These are phyloP conservation scores for Castanea sativa DNA, from an alignment of 306 rosid species.

Conservation along the genomic window DNA sequence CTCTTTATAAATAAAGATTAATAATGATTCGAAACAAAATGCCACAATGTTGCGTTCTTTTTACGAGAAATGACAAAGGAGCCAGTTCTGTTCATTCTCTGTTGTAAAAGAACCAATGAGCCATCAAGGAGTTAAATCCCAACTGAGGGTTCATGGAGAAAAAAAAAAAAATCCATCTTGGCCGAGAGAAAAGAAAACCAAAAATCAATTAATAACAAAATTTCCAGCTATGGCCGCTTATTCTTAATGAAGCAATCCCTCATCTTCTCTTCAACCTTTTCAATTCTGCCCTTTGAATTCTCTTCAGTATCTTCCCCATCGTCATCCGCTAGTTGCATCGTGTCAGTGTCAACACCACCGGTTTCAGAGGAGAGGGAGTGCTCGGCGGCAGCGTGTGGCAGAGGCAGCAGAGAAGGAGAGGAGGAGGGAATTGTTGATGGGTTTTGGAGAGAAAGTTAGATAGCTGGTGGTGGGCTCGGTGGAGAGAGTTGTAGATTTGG, in stretches of 20 bases:
- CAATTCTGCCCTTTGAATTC: slow-evolving; percentile 49
- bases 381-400: slow-evolving; percentile 1
- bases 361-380: slow-evolving; percentile 60
- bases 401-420: neutral
- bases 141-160: neutral
- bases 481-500: slow-evolving; percentile 69
- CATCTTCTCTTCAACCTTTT: slow-evolving; percentile 74
- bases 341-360: slow-evolving; percentile 38
- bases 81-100: too few relatives aligned
- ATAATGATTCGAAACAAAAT: neutral
- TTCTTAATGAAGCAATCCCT: slow-evolving; percentile 65
- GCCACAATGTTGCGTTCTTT: neutral
- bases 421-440: slow-evolving; percentile 19
- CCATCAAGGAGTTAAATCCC: neutral
- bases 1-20: neutral
- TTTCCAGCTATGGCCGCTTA: slow-evolving; percentile 58
- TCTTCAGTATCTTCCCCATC: slow-evolving; percentile 32
- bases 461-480: slow-evolving; percentile 60
- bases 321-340: slow-evolving; percentile 62
- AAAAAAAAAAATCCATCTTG: neutral
- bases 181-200: neutral
- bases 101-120: too few relatives aligned
- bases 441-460: slow-evolving; percentile 59
- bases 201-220: neutral
- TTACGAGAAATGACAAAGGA: neutral